phyloP scores from a whole-genome alignment of 805 yeast genomes.

The Candida vaughaniae region DNA sequence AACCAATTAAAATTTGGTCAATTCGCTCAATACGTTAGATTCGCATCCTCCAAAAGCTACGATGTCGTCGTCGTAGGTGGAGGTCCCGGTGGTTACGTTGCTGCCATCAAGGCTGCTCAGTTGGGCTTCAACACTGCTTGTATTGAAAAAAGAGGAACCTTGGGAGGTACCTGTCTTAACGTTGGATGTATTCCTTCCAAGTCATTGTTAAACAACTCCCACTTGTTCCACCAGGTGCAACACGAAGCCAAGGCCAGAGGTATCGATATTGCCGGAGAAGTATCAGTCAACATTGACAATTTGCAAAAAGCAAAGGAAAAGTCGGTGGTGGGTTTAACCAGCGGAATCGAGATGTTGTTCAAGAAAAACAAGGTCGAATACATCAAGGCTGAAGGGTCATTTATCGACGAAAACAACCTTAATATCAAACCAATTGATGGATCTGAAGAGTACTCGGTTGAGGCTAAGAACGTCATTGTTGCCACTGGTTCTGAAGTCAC shows the following conservation, averaged over 20 bases:
- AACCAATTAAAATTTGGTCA: slow-evolving; percentile 1
- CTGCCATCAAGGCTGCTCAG: slow-evolving; percentile 98
- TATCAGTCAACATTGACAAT: slow-evolving; percentile 67
- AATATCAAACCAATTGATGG: slow-evolving; percentile 87
- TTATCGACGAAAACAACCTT: slow-evolving; percentile 74
- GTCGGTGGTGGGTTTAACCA: slow-evolving; percentile 83
- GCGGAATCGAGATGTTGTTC: slow-evolving; percentile 92
- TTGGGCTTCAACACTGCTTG: slow-evolving; percentile 93
- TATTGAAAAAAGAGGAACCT: slow-evolving; percentile 91
- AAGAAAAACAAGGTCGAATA: slow-evolving; percentile 94
- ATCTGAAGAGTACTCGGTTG: slow-evolving; percentile 61
- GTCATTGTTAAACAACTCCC: slow-evolving; percentile 92
- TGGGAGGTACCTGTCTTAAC: slow-evolving; percentile 98
- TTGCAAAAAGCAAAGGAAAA: slow-evolving; percentile 92
- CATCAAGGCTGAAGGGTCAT: slow-evolving; percentile 90
- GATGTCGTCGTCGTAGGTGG: slow-evolving; percentile 97
- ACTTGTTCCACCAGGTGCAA: slow-evolving; percentile 82
- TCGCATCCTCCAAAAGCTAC: slow-evolving; percentile 51
- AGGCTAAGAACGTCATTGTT: slow-evolving; percentile 81
- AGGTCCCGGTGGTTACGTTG: slow-evolving; percentile 99
- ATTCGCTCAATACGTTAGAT: slow-evolving; percentile 34
- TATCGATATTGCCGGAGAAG: slow-evolving; percentile 76
- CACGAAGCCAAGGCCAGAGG: slow-evolving; percentile 87
- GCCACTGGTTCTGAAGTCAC: slow-evolving; percentile 99
- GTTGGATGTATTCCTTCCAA: slow-evolving; percentile 99